phyloP scores from a whole-genome alignment of 2,329 filamentous ascomycete species.

The Penicillium sp. region DNA sequence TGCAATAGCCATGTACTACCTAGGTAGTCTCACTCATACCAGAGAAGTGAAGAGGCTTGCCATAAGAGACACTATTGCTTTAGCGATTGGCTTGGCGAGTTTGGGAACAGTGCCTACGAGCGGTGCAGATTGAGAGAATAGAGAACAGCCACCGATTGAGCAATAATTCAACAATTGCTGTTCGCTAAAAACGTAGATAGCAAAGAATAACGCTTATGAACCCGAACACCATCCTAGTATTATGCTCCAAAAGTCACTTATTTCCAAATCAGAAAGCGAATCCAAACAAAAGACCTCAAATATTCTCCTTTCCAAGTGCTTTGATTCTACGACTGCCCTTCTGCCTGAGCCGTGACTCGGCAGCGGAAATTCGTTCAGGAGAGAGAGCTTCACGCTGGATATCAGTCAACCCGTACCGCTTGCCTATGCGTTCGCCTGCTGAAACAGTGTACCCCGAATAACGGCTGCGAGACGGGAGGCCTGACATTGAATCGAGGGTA shows the following conservation, averaged over 20 bases:
- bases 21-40: not conserved
- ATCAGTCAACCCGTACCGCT: slow-evolving; percentile 23
- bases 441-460: slow-evolving; percentile 22
- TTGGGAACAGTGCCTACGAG: not conserved
- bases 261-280: slow-evolving; percentile 1
- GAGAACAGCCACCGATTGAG: not conserved
- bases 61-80: not conserved
- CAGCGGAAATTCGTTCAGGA: slow-evolving; percentile 35
- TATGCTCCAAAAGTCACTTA: slow-evolving; percentile 1
- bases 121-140: not conserved
- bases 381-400: slow-evolving; percentile 27
- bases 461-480: slow-evolving; percentile 12
- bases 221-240: not conserved
- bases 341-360: slow-evolving; percentile 36
- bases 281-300: not conserved
- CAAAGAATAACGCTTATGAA: not conserved
- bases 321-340: slow-evolving; percentile 26
- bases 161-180: not conserved
- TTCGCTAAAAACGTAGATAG: slow-evolving; percentile 5
- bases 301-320: slow-evolving; percentile 37
- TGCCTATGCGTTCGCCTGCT: slow-evolving; percentile 21
- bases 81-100: not conserved
- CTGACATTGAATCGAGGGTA: slow-evolving; percentile 31
- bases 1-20: not conserved
- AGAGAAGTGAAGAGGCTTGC: not conserved